Conservation (phyloP, 495 filamentous ascomycete genomes). For the Aspergillus campestris region DNA sequence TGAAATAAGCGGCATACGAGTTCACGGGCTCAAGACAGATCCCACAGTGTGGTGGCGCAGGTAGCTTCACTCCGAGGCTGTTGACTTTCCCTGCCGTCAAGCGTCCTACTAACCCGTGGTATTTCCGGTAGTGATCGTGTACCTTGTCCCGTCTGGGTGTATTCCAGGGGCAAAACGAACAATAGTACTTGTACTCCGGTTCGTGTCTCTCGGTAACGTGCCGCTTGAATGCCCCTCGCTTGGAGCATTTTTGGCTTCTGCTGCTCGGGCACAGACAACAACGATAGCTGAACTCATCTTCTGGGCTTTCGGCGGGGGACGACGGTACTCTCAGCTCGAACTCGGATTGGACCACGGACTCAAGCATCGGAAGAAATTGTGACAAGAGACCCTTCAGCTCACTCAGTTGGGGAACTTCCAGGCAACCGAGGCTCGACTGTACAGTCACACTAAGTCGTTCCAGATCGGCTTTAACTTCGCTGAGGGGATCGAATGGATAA, state of each 20-base stretch:
- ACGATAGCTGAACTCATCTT: background rate
- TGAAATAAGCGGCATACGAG: conserved; percentile 4
- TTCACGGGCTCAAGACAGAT: background rate
- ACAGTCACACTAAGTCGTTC: background rate
- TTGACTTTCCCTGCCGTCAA: background rate
- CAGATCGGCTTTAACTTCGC: background rate
- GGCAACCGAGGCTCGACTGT: background rate
- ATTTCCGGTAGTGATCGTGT: background rate
- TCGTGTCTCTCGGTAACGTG: conserved; percentile 1
- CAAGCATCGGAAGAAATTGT: background rate
- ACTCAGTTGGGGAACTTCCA: background rate
- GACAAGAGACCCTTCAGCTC: background rate
- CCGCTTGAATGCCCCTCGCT: background rate
- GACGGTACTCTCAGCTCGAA: background rate
- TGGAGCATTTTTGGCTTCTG: background rate
- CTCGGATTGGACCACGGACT: background rate
- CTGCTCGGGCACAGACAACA: background rate
- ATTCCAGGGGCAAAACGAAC: background rate
- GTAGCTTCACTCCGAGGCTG: background rate
- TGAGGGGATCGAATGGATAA: background rate
- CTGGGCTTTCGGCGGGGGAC: background rate
- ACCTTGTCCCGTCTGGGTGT: conserved; percentile 3
- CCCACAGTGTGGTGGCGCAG: background rate
- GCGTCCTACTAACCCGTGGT: background rate
- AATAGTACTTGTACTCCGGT: background rate